These are phyloP conservation scores for Cryptococcus sp. DNA, from an alignment of 1,284 basidiomycete species.

Conservation along the genomic window DNA sequence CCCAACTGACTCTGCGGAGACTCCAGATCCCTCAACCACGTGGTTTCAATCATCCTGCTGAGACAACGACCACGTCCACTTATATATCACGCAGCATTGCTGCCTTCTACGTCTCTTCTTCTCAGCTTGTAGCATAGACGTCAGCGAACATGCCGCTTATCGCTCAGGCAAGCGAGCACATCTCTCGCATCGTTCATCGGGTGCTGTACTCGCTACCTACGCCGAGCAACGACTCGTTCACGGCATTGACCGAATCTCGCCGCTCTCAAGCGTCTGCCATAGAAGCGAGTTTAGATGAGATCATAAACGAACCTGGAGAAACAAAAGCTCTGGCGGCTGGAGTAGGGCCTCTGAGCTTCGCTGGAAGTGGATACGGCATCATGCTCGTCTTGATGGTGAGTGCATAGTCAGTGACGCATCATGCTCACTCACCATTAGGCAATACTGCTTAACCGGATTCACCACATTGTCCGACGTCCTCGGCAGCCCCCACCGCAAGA, in stretches of 20 bases:
- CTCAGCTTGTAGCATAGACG: neutral
- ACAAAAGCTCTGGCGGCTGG: constrained; percentile 35
- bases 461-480: constrained; percentile 47
- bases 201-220: constrained; percentile 45
- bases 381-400: constrained; percentile 46
- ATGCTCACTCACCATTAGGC: constrained; percentile 30
- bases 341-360: constrained; percentile 41
- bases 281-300: constrained; percentile 10
- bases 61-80: too few relatives aligned
- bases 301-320: constrained; percentile 38
- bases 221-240: constrained; percentile 14
- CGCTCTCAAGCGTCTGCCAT: neutral
- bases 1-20: neutral
- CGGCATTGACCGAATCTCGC: neutral
- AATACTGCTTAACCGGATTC: constrained; percentile 49
- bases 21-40: too few relatives aligned
- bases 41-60: too few relatives aligned
- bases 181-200: constrained; percentile 39
- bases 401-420: constrained; percentile 1
- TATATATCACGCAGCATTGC: too few relatives aligned
- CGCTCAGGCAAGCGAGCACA: constrained; percentile 25
- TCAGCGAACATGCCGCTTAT: constrained; percentile 31
- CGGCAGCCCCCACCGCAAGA: constrained; percentile 31
- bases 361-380: constrained; percentile 46
- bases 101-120: neutral